These are phyloP conservation scores for Eucalyptus sideroxylon DNA, from an alignment of 345 rosid genomes.

Conservation along the genomic window DNA sequence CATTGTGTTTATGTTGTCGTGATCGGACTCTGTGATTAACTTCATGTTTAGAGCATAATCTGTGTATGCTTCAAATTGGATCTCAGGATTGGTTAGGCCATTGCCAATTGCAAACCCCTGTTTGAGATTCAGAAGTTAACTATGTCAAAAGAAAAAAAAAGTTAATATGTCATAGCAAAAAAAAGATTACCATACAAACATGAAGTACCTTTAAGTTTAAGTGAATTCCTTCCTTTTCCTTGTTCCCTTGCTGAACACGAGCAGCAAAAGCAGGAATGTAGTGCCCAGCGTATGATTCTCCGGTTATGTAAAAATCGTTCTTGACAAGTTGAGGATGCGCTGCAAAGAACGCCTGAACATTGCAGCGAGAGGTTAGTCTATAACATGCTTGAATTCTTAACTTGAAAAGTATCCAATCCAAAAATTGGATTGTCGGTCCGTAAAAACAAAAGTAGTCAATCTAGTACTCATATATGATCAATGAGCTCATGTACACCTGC, in stretches of 20 bases:
- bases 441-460: neutral
- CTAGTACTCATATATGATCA: neutral
- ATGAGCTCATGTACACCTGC: slow-evolving; percentile 35
- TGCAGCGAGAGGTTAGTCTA: neutral
- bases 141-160: neutral
- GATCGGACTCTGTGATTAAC: slow-evolving; percentile 29
- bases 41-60: slow-evolving; percentile 59
- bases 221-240: slow-evolving; percentile 54
- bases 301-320: slow-evolving; percentile 76
- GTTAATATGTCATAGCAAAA: neutral
- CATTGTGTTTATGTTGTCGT: slow-evolving; percentile 16
- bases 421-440: neutral
- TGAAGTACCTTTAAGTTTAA: slow-evolving; percentile 60
- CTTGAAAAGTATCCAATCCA: neutral
- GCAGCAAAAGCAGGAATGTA: slow-evolving; percentile 77
- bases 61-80: slow-evolving; percentile 65
- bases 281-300: slow-evolving; percentile 93
- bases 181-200: neutral
- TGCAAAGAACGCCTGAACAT: slow-evolving; percentile 50
- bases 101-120: slow-evolving; percentile 96
- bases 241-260: slow-evolving; percentile 62
- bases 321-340: slow-evolving; percentile 41
- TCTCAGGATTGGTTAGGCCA: slow-evolving; percentile 62
- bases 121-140: neutral
- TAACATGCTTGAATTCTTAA: neutral